Evolutionary conservation across 305 asterid genomes (phyloP), one percentile per base, ranked within the genome.

Genomic region (Fraxinus velutina): DNA sequence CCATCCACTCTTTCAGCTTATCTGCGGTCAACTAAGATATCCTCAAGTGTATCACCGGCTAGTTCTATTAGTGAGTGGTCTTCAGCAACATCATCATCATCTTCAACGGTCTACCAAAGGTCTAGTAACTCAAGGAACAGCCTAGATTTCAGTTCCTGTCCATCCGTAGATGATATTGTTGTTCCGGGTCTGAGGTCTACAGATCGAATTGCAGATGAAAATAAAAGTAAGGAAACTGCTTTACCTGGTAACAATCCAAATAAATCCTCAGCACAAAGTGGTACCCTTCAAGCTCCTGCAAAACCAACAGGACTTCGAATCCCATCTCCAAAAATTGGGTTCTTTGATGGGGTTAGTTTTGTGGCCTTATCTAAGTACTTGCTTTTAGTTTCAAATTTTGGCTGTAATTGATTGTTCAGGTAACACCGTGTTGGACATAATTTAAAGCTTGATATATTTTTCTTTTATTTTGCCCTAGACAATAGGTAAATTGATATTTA

Each of bases 11-110:
- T 88, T 81, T 89, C 97, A 19, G 86, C 90, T 83, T 73, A 83
- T 81, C 78, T 86, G 81, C 85, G 75, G 90, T 85, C 98, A 52
- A 80, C 93, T 72, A 93, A 91, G 88, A 85, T 90, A 76, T 84
- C 94, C 81, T 78, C 94, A 68, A 88, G 85, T 85, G 88, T 89
- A 82, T 93, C 99, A 15, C 98, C 99, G 62, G 91, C 96, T 83
- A 93, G 97, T 90, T 96, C 99, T 76, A 88, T 92, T 71, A 93
- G 98, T 85, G 98, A 96, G 78, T 96, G 97, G 98, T 96, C 99
- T 73, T 91, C 97, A 60, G 93, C 80, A 81, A 94, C 99, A 21
- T 93, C 97, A 50, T 88, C 95, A 30, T 91, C 97, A 9, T 92
- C 97, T 84, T 89, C 92, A 57, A 82, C 89, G 80, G 81, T 87